Evolutionary conservation across 1,139 yeast genomes (phyloP), one percentile per base, ranked within the genome.

Genomic region (Protomyces macrosporus): DNA sequence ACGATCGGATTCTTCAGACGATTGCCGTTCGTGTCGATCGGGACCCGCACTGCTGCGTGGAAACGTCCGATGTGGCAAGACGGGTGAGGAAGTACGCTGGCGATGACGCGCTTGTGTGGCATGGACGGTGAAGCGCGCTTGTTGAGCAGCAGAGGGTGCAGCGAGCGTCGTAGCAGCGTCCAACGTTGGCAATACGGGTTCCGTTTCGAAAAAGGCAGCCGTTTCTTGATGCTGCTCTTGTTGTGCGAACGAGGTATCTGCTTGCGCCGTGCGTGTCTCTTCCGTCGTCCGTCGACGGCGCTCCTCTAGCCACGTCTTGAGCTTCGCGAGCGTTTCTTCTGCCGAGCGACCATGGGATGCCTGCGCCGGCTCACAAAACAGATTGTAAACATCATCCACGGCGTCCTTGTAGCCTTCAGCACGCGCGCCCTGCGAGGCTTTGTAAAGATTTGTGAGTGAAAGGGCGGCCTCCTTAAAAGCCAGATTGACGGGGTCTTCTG

Each of bases 351-450:
- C 35, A 16, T 58, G 56, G n/a, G 45, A 32, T 23, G 34, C 4
- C 6, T 48, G 48, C 7, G 55, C 16, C n/a, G 50, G 39, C 16
- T 35, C 37, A 23, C 53, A 36, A 32, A 60, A 54, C 5, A 54
- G 40, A 6, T 33, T 32, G 42, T 55, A 53, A 30, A 63, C 53
- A 23, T 63, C 80, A n/a, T 63, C 65, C 6, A 63, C 55, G 6
- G 64, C 63, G 55, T 63, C 65, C 23, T 50, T 37, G 53, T 59
- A 63, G 4, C 65, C 65, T 32, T 58, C 65, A 9, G 45, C 59
- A 14, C 65, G 64, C n/a, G 55, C 55, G 32, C 48, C 54, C 40
- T 55, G 64, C 12, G 65, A 56, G 35, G 63, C 60, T 39, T 61
- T 56, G 53, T 58, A 63, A 9, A 63, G 60, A 10, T 37, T 63